Base-by-base conservation (phyloP, 768 basidiomycete genomes). In the Chalciporus chontae region DNA sequence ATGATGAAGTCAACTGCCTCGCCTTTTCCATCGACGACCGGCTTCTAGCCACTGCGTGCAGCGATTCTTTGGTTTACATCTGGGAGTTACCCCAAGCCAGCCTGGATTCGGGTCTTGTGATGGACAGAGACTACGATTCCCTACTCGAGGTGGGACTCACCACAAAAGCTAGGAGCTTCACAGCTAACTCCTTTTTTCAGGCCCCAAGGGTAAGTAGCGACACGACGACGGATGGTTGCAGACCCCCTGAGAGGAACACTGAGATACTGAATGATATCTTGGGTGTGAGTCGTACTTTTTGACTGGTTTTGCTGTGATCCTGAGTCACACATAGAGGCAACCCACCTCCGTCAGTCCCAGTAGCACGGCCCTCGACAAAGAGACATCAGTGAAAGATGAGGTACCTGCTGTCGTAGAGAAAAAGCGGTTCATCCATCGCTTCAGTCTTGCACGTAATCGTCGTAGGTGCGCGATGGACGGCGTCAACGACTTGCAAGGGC, bases 1-100 rank as follows among this genome's bases (percentile, higher is more conserved):
- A 55, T 6, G 45, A 66, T 21, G 63, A 64, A 31, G 65, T 69
- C 40, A 61, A 61, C 17, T 69, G 58, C 19, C 40, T 64, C 43
- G 32, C 66, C 40, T 69, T 69, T 52, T 67, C 66, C 3, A 23
- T 45, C 42, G 66, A 70, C 53, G 62, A 61, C 45, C 48, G 64
- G 48, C 57, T 56, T 45, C 43, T 67, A n/a, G 66, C 68, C 17
- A 68, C 66, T 7, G 65, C 62, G 19, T 66, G 67, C 39, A 65
- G 58, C 40, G 65, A 66, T 42, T 58, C 65, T 37, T 29, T 43
- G 13, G 31, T 70, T 37, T 65, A 68, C 43, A 39, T 68, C 17
- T 68, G 68, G 66, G 69, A 68, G 43, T 11, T 57, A 21, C 63
- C 63, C 9, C 61, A 63, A 43, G 48, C 63, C 17, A 63, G 61